Evolutionary conservation across 306 rosid species (phyloP).

Genomic region (Inga oerstediana): DNA sequence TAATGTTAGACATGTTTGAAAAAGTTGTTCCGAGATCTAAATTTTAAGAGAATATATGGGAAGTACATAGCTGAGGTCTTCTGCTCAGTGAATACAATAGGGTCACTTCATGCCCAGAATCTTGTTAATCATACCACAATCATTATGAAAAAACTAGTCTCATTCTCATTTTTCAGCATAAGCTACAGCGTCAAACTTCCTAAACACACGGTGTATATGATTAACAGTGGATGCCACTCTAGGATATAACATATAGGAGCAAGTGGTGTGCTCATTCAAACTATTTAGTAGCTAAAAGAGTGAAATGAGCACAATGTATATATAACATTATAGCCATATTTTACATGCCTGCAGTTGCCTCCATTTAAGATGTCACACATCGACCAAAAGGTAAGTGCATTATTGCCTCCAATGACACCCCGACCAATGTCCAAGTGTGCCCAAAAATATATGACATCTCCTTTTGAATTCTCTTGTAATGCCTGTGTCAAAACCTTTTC

Average conservation of each 20-base stretch:
- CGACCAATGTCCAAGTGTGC: slow-evolving; percentile 64
- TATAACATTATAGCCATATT: slow-evolving; percentile 7
- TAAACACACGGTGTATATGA: neutral
- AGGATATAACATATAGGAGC: slow-evolving; percentile 21
- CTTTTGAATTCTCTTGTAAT: slow-evolving; percentile 56
- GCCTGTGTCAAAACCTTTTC: slow-evolving; percentile 74
- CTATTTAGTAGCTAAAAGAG: slow-evolving; percentile 21
- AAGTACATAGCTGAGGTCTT: neutral
- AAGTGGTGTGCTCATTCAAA: slow-evolving; percentile 25
- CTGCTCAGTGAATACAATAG: neutral
- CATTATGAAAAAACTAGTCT: slow-evolving; percentile 19
- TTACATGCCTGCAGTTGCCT: slow-evolving; percentile 84
- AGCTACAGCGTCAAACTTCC: neutral
- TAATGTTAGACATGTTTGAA: slow-evolving; percentile 26
- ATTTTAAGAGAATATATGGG: neutral
- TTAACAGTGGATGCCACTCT: slow-evolving; percentile 26
- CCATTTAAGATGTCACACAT: slow-evolving; percentile 89
- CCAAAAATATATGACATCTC: slow-evolving; percentile 93
- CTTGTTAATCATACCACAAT: slow-evolving; percentile 15
- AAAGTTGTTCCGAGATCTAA: slow-evolving; percentile 1
- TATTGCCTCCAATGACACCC: slow-evolving; percentile 47
- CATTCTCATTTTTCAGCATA: slow-evolving; percentile 16
- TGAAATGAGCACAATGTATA: slow-evolving; percentile 13
- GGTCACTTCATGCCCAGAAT: slow-evolving; percentile 26
- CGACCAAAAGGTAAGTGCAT: slow-evolving; percentile 86